Evolutionary conservation across 1,139 yeast species (phyloP).

Genomic region (Yamadazyma diddensiae): DNA sequence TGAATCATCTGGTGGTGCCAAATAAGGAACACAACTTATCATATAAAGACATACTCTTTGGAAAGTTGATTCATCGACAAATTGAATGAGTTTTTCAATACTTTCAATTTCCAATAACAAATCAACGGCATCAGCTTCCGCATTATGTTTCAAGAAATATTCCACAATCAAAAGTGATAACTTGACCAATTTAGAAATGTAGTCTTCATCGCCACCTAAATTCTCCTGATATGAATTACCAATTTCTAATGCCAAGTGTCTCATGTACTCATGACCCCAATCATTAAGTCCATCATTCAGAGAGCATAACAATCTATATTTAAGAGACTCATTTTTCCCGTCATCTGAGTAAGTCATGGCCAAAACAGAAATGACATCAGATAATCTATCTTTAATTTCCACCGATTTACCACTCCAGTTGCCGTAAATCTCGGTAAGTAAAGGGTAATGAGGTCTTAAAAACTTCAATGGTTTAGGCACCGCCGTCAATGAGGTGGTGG

Average conservation of each 20-base stretch:
- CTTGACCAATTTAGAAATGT: constrained; percentile 48
- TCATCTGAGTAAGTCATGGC: constrained; percentile 95
- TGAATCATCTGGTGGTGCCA: constrained; percentile 93
- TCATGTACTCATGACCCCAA: constrained; percentile 98
- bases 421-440: constrained; percentile 61
- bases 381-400: constrained; percentile 33
- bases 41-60: constrained; percentile 90
- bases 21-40: constrained; percentile 91
- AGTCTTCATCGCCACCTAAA: constrained; percentile 53
- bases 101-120: constrained; percentile 83
- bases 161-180: constrained; percentile 82
- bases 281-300: constrained; percentile 57
- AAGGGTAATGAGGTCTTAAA: constrained; percentile 80
- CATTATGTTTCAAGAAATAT: constrained; percentile 88
- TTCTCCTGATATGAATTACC: constrained; percentile 80
- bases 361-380: constrained; percentile 87
- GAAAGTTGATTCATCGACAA: constrained; percentile 81
- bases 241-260: constrained; percentile 91
- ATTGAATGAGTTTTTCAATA: constrained; percentile 77
- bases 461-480: constrained; percentile 98
- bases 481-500: constrained; percentile 98
- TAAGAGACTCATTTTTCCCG: constrained; percentile 76
- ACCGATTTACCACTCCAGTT: constrained; percentile 47
- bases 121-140: constrained; percentile 98
- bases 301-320: constrained; percentile 68